These are phyloP conservation scores for Naganishia liquefaciens DNA, from an alignment of 1,284 basidiomycete species.

Conservation along the genomic window DNA sequence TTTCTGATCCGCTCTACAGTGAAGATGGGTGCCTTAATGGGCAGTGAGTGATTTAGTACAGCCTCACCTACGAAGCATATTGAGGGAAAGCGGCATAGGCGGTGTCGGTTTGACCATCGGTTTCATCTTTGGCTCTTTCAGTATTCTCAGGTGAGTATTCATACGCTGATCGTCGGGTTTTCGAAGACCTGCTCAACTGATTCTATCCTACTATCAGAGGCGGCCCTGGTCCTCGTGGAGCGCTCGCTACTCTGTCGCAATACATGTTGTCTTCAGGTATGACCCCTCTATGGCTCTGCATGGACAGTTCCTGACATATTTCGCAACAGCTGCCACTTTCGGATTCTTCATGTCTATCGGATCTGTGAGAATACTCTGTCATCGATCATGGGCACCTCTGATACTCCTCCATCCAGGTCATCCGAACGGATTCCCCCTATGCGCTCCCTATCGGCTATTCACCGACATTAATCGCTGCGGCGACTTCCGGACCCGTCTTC, in stretches of 20 bases:
- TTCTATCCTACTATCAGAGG: conserved; percentile 58
- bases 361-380: conserved; percentile 43
- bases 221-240: conserved; percentile 82
- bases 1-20: conserved; percentile 41
- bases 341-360: conserved; percentile 56
- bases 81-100: conserved; percentile 49
- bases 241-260: conserved; percentile 82
- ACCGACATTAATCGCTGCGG: conserved; percentile 25
- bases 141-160: conserved; percentile 71
- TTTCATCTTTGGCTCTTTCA: conserved; percentile 92
- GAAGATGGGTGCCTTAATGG: conserved; percentile 92
- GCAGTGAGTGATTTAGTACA: conserved; percentile 50
- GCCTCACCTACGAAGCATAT: neutral
- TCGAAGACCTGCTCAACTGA: no score
- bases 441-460: conserved; percentile 35
- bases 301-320: neutral
- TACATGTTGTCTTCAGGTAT: conserved; percentile 72
- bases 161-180: no score
- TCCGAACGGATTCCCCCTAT: conserved; percentile 47
- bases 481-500: conserved; percentile 30
- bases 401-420: conserved; percentile 40
- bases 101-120: conserved; percentile 91
- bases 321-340: conserved; percentile 48
- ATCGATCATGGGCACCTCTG: neutral
- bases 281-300: neutral